Conservation (phyloP, 2,329 filamentous ascomycete species). For the Pseudogymnoascus sp. region DNA sequence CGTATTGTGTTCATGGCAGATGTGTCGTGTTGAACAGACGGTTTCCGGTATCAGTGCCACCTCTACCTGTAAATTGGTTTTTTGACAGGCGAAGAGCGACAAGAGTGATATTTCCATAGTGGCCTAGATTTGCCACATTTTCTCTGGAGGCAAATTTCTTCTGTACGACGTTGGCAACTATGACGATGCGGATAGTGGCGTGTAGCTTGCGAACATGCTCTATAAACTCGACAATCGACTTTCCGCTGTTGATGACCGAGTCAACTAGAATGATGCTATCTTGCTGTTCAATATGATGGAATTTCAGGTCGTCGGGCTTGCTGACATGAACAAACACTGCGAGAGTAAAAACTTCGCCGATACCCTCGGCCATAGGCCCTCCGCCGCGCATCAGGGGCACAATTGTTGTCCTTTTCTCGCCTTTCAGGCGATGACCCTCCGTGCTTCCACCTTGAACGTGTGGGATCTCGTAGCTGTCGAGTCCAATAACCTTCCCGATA, state of each 20-base stretch:
- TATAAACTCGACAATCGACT: conserved; percentile 41
- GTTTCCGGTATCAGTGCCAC: conserved; percentile 49
- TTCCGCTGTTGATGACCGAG: conserved; percentile 52
- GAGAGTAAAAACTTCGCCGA: conserved; percentile 43
- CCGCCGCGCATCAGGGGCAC: conserved; percentile 56
- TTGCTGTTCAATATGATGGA: conserved; percentile 33
- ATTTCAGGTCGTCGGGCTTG: conserved; percentile 33
- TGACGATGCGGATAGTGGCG: conserved; percentile 37
- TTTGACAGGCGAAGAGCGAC: conserved; percentile 47
- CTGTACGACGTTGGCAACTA: conserved; percentile 29
- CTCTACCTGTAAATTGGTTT: conserved; percentile 46
- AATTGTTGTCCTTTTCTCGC: conserved; percentile 44
- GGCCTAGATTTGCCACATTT: conserved; percentile 15
- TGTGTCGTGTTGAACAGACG: conserved; percentile 51
- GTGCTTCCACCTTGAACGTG: conserved; percentile 44
- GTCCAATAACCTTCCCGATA: conserved; percentile 38
- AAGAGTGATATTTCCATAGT: conserved; percentile 30
- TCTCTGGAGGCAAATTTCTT: not conserved
- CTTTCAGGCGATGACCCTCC: conserved; percentile 36
- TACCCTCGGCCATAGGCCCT: conserved; percentile 51
- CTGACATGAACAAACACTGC: conserved; percentile 44
- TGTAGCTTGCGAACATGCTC: conserved; percentile 36
- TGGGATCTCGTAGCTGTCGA: conserved; percentile 39
- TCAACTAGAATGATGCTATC: conserved; percentile 47
- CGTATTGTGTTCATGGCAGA: conserved; percentile 26